Conservation (phyloP, 2,329 filamentous ascomycete genomes). For the Emericellopsis cladophorae region DNA sequence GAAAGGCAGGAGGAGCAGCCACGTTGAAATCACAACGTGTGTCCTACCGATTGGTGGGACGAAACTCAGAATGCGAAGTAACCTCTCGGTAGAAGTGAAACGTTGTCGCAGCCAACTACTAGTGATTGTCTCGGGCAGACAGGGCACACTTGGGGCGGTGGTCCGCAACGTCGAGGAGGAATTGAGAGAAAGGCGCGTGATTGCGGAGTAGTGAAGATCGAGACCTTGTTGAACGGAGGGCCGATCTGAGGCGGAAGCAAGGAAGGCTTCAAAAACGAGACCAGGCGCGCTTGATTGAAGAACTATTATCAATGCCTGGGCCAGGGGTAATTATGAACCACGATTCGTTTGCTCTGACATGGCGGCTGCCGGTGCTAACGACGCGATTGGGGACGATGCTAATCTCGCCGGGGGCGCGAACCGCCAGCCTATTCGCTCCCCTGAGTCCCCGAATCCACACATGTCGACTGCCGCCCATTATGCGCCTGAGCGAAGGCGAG, state of each 20-base stretch:
- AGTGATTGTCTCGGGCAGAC: neutral
- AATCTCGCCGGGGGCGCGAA: neutral
- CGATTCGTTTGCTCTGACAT: neutral
- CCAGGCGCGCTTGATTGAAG: no score
- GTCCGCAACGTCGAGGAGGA: neutral
- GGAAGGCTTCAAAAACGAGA: no score
- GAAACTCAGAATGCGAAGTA: no score
- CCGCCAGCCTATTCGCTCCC: slow-evolving; percentile 3
- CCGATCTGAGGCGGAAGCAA: no score
- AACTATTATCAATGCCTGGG: no score
- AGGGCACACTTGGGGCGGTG: neutral
- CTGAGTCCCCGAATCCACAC: slow-evolving; percentile 1
- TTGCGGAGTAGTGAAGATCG: no score
- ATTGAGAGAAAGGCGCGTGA: neutral
- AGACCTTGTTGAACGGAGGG: no score
- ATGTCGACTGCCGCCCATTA: neutral
- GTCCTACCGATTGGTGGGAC: no score
- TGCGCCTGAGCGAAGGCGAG: neutral
- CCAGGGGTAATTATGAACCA: neutral
- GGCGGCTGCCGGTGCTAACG: no score
- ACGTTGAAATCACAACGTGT: neutral
- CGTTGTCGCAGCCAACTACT: neutral
- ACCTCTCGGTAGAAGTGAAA: neutral
- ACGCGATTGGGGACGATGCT: neutral
- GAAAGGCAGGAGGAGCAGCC: neutral